Evolutionary conservation across 2,329 filamentous ascomycete genomes (phyloP).

Genomic region (Pseudofabraea citricarpa): DNA sequence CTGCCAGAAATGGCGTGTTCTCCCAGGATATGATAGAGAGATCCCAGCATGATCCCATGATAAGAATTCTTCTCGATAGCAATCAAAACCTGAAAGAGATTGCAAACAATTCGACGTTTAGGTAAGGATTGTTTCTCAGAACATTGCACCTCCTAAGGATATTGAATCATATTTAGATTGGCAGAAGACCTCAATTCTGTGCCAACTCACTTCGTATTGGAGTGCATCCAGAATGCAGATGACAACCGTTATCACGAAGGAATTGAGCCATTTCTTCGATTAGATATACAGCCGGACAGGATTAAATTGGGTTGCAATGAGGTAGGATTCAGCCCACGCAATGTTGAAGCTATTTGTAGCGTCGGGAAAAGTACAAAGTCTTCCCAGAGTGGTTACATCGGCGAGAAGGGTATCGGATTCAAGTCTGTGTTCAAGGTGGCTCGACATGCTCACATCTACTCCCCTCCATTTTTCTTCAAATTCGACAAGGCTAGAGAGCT

Average conservation of each 20-base stretch:
- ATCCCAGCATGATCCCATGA: background rate
- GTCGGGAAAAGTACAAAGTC: slow-evolving; percentile 42
- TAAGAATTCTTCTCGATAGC: background rate
- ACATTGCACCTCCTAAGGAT: background rate
- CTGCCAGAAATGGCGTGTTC: background rate
- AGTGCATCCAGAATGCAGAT: slow-evolving; percentile 50
- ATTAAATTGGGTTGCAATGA: slow-evolving; percentile 41
- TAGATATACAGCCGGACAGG: slow-evolving; percentile 25
- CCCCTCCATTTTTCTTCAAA: slow-evolving; percentile 19
- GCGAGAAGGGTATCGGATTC: slow-evolving; percentile 34
- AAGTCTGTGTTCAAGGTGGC: slow-evolving; percentile 31
- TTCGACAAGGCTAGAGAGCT: slow-evolving; percentile 10
- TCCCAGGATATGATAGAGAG: background rate
- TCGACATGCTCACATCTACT: slow-evolving; percentile 32
- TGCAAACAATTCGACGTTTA: background rate
- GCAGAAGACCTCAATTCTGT: slow-evolving; percentile 2
- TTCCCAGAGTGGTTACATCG: slow-evolving; percentile 23
- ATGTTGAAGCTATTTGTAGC: slow-evolving; percentile 41
- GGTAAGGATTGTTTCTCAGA: background rate
- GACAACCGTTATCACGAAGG: slow-evolving; percentile 37
- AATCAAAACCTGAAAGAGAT: background rate
- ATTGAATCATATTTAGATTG: background rate
- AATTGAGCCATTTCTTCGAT: slow-evolving; percentile 25
- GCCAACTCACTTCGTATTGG: slow-evolving; percentile 41
- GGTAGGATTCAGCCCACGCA: slow-evolving; percentile 36